Evolutionary conservation across 2,329 filamentous ascomycete species (phyloP), one percentile per base, ranked within the genome.

Genomic region (Dactylellina parvicollis): DNA sequence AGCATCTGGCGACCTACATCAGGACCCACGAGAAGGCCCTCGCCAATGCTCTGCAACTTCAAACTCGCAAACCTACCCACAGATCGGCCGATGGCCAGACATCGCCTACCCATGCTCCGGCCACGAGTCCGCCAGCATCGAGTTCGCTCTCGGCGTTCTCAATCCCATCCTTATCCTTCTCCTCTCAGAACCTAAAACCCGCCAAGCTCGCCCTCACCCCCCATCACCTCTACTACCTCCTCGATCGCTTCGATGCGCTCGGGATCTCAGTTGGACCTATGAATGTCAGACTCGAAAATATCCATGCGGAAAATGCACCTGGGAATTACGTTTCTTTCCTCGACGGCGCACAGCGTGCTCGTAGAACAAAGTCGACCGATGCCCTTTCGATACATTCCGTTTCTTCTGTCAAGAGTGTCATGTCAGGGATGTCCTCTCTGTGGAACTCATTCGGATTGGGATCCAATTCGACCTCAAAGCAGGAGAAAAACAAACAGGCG

Each of bases 271-370:
- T 98, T 75, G 95, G 95, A 3, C 92, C 94, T 30, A 96, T 97
- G 93, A 97, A 95, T 79, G 89, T 99, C 73, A 90, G 95, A 32
- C 83, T 98, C 77, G 95, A 99, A 82, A 97, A 96, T 80, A 88
- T 99, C 47, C 92, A 96, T 81, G 91, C 92, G 78, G 92, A 92
- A 77, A 89, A 89, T 2, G 90, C 91, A 4, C 91, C 92, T 20
- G 89, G 91, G 77, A 96, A 95, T 82, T 98, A 98, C 84, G 92
- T 98, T 54, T 98, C 95, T 2, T 99, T 99, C 80, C 86, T 97
- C 75, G 75, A 77, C 28, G 76, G 76, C 22, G 52, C 76, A 32
- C 75, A 75, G 52, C 75, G 70, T 38, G 75, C 66, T 18, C 75
- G 76, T 26, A 91, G 91, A 80, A 90, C 90, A 75, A 88, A 89